Evolutionary conservation across 768 basidiomycete genomes (phyloP).

Genomic region (Leucocoprinus leucothites): DNA sequence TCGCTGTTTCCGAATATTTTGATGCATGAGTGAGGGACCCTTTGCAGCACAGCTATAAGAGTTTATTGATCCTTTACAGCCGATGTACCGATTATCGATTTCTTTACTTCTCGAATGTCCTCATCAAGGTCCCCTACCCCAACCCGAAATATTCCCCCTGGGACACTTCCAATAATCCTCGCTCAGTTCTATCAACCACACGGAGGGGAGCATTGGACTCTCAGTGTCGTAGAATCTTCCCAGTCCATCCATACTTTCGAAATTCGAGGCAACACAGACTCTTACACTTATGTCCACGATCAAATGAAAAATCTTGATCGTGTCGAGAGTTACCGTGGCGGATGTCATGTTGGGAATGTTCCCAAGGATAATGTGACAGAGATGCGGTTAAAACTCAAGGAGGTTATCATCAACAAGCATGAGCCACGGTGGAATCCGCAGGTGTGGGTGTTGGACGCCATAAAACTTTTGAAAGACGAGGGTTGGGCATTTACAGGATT

Average conservation of each 20-base stretch:
- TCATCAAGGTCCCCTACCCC: constrained; percentile 1
- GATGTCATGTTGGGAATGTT: constrained; percentile 14
- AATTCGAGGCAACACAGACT: constrained; percentile 12
- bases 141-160: neutral
- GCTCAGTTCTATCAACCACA: constrained; percentile 11
- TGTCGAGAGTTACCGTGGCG: constrained; percentile 11
- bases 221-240: constrained; percentile 8
- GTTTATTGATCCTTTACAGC: neutral
- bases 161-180: constrained; percentile 9
- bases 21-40: neutral
- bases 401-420: constrained; percentile 9
- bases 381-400: constrained; percentile 2
- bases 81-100: constrained; percentile 1
- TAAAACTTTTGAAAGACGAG: constrained; percentile 10
- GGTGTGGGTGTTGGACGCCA: constrained; percentile 14
- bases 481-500: constrained; percentile 8
- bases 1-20: neutral
- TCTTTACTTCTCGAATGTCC: neutral
- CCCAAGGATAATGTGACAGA: constrained; percentile 7
- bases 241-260: constrained; percentile 9
- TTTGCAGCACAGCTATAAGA: neutral
- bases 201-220: constrained; percentile 12
- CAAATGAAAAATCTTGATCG: constrained; percentile 4
- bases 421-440: constrained; percentile 13
- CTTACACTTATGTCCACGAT: constrained; percentile 10